A percentile compares a stretch with the other conserved stretches of the same genome.
Evolutionary conservation across 2,329 filamentous ascomycete species (phyloP).

Genomic region (Fusarium aywerte): DNA sequence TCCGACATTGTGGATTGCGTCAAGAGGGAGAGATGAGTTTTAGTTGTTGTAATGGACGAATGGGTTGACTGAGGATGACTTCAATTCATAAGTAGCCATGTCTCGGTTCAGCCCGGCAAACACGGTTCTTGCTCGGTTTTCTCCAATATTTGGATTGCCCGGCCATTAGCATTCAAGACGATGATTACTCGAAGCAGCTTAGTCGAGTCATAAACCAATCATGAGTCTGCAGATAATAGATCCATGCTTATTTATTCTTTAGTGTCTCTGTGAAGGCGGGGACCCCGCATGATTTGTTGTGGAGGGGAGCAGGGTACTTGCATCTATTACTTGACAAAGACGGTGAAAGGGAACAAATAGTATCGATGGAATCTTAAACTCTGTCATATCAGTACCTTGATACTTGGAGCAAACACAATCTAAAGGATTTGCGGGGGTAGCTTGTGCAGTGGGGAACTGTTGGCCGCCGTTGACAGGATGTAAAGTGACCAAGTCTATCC

Average conservation of each 20-base stretch:
- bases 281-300: conserved; percentile 30
- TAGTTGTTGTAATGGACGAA: not conserved
- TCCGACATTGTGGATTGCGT: conserved; percentile 65
- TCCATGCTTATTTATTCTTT: conserved; percentile 23
- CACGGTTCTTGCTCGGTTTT: conserved; percentile 43
- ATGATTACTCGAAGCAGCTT: conserved; percentile 24
- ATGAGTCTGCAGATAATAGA: conserved; percentile 4
- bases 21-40: not conserved
- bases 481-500: not conserved
- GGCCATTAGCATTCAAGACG: conserved; percentile 6
- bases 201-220: conserved; percentile 31
- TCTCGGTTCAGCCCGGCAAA: conserved; percentile 48
- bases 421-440: conserved; percentile 29
- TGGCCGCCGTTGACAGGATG: not conserved
- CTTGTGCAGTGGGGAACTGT: conserved; percentile 29
- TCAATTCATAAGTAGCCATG: conserved; percentile 39
- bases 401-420: not conserved
- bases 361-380: no score
- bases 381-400: no score
- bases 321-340: not conserved
- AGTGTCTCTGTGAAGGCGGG: conserved; percentile 30
- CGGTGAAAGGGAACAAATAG: not conserved
- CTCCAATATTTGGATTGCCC: conserved; percentile 34
- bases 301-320: conserved; percentile 5
- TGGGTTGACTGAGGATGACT: conserved; percentile 19